Evolutionary conservation across 495 filamentous ascomycete genomes (phyloP).

Genomic region (Tuber borchii): DNA sequence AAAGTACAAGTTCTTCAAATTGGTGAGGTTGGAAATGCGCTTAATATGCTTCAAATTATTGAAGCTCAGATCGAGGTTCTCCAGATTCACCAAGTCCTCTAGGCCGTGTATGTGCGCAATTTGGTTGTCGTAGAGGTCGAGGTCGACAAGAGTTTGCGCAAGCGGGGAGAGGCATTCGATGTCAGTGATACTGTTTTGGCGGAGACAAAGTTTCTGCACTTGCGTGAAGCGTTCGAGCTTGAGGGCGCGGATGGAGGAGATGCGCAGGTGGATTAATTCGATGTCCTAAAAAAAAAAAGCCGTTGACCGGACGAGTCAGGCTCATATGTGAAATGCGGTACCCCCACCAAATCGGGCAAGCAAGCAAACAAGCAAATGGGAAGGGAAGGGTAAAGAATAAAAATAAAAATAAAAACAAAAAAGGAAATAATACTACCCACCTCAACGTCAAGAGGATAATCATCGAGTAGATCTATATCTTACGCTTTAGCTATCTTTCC

Average conservation of each 20-base stretch:
- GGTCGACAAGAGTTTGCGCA: slow-evolving; percentile 61
- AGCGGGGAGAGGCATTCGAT: slow-evolving; percentile 65
- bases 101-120: slow-evolving; percentile 81
- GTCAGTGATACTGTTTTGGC: slow-evolving; percentile 80
- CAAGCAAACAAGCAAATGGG: neutral
- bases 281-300: slow-evolving; percentile 57
- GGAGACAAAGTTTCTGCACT: slow-evolving; percentile 75
- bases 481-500: slow-evolving; percentile 8
- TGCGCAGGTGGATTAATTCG: slow-evolving; percentile 77
- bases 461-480: slow-evolving; percentile 57
- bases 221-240: slow-evolving; percentile 74
- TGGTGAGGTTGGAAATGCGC: slow-evolving; percentile 67
- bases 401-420: neutral
- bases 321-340: neutral
- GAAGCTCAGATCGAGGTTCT: slow-evolving; percentile 83
- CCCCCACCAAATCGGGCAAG: no score
- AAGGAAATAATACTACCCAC: slow-evolving; percentile 43
- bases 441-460: slow-evolving; percentile 55
- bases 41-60: slow-evolving; percentile 99
- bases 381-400: neutral
- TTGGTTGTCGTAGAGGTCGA: slow-evolving; percentile 98
- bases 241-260: slow-evolving; percentile 71
- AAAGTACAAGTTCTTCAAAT: slow-evolving; percentile 81
- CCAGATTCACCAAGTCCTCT: slow-evolving; percentile 66
- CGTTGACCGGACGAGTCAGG: neutral